Base-by-base conservation (phyloP, 208 protist species). In the Lotmaria passim region DNA sequence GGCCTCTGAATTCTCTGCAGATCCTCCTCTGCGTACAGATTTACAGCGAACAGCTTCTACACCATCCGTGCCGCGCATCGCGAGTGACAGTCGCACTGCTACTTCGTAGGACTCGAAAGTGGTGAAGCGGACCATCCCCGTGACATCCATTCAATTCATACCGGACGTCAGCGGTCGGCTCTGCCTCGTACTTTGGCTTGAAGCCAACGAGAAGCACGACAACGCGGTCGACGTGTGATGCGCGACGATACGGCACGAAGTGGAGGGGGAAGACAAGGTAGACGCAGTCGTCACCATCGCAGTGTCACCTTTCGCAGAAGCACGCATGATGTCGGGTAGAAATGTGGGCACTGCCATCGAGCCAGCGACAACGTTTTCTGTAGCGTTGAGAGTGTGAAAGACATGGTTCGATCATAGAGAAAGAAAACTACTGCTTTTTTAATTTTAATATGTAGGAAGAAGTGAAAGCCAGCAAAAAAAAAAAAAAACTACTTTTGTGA, bases 81-180 rank as follows among this genome's bases (percentile, higher is more conserved):
- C 2, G 38, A 61, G 17, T 21, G 48, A 24, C 36, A 61, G 56
- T 21, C 56, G 36, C 17, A 61, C 38, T 38, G 56, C 56, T 38
- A 61, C 2, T 24, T 44, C 36, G 24, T 48, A 47, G 36, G 56
- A 61, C 38, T 61, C 56, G 19, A 47, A 61, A 12, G n/a, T 61
- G 12, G 56, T 61, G 23, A 61, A 61, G 4, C 17, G 34, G 21
- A 61, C 48, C 11, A 61, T 10, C 56, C 56, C 44, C 34, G 34
- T 38, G 23, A 34, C 56, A 2, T 11, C n/a, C 36, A 47, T 11
- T 39, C 39, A 63, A 39, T 51, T 47, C 57, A 51, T 63, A 26
- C 57, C 38, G 24, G 36, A 51, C 31, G 39, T 43, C 8, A 51
- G 39, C 24, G 34, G 28, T 12, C 39, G 57, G 36, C 39, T 63